Percentiles rank a stretch among this genome's conserved stretches.
These are phyloP conservation scores for Berberis vulgaris DNA, from an alignment of 164 flowering plant genomes.

Conservation along the genomic window DNA sequence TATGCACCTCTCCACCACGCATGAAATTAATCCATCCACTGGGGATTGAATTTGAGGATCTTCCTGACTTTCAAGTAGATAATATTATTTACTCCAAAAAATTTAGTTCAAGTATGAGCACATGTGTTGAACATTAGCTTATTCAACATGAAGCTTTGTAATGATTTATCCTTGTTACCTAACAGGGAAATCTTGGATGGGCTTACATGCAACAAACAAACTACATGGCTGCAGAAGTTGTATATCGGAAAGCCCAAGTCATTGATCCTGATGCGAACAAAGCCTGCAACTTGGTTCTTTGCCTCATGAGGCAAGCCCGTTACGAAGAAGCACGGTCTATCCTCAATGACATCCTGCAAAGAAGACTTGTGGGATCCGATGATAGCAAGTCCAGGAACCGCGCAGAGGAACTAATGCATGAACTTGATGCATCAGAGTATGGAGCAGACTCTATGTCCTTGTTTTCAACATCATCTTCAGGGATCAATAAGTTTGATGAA, in stretches of 20 bases:
- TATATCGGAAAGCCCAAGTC: constrained; percentile 76
- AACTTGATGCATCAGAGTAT: constrained; percentile 27
- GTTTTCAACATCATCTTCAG: not conserved
- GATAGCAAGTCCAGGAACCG: constrained; percentile 43
- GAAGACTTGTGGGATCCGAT: constrained; percentile 40
- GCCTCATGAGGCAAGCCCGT: constrained; percentile 52
- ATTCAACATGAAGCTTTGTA: too few species aligned
- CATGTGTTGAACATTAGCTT: too few species aligned
- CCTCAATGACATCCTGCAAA: constrained; percentile 43
- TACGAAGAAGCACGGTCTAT: constrained; percentile 39
- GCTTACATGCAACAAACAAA: constrained; percentile 81
- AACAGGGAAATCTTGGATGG: constrained; percentile 93
- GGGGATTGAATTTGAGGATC: too few species aligned
- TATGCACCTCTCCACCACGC: too few species aligned
- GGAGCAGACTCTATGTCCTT: not conserved
- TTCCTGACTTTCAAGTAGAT: too few species aligned
- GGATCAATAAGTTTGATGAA: constrained; percentile 32
- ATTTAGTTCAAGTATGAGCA: too few species aligned
- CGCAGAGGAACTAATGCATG: constrained; percentile 47
- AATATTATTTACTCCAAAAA: too few species aligned
- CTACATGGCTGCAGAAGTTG: constrained; percentile 65
- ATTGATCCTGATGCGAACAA: constrained; percentile 84
- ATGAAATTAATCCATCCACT: too few species aligned
- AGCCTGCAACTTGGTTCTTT: constrained; percentile 62
- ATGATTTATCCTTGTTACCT: not conserved